Evolutionary conservation across 495 filamentous ascomycete genomes (phyloP).

Genomic region (Clohesyomyces aquaticus): DNA sequence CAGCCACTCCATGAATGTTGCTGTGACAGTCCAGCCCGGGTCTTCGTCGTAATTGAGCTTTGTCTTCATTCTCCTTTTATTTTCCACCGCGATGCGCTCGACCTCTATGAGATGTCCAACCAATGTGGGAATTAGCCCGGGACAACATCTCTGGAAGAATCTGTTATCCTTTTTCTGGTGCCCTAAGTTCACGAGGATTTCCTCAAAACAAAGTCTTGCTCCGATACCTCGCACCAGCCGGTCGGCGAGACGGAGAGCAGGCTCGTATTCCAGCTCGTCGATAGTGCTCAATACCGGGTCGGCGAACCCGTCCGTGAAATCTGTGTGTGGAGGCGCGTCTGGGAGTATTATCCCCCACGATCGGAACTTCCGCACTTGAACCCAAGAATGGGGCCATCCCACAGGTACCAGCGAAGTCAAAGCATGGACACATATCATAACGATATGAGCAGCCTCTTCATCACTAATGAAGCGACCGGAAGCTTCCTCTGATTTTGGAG

Average conservation of each 20-base stretch:
- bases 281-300: slow-evolving; percentile 40
- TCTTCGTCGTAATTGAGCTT: slow-evolving; percentile 15
- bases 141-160: background rate
- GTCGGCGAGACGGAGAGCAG: slow-evolving; percentile 59
- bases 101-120: slow-evolving; percentile 30
- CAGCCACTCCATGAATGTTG: slow-evolving; percentile 72
- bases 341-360: slow-evolving; percentile 55
- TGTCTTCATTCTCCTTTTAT: slow-evolving; percentile 16
- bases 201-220: slow-evolving; percentile 56
- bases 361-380: slow-evolving; percentile 56
- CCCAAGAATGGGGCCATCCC: slow-evolving; percentile 54
- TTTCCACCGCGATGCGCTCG: slow-evolving; percentile 20
- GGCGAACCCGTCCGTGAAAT: slow-evolving; percentile 14
- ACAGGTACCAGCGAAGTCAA: slow-evolving; percentile 58
- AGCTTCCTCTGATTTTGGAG: background rate
- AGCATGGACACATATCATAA: slow-evolving; percentile 60
- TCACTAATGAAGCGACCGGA: slow-evolving; percentile 51
- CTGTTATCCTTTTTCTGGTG: background rate
- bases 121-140: slow-evolving; percentile 19
- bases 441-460: slow-evolving; percentile 59
- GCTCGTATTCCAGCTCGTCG: slow-evolving; percentile 65
- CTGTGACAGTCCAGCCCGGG: slow-evolving; percentile 35
- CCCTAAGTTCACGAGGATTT: slow-evolving; percentile 53
- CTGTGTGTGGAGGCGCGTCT: slow-evolving; percentile 3
- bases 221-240: slow-evolving; percentile 60